Conservation (phyloP, 345 rosid genomes). For the Draba incana region DNA sequence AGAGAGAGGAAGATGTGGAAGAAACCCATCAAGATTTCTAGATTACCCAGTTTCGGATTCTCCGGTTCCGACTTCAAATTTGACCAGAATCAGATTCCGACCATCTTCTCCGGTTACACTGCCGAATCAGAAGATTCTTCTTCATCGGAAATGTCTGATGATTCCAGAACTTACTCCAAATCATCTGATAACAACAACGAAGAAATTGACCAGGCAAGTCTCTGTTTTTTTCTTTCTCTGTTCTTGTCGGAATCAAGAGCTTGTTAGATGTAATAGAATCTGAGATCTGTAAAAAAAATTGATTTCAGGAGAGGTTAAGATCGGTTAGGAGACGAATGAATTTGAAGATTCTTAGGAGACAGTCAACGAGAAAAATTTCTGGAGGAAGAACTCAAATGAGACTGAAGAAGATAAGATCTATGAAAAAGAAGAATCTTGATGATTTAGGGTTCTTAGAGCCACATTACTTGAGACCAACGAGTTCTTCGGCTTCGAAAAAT, state of each 20-base stretch:
- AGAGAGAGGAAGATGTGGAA: constrained; percentile 48
- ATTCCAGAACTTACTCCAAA: constrained; percentile 41
- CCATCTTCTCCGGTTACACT: constrained; percentile 42
- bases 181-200: constrained; percentile 34
- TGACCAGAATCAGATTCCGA: constrained; percentile 22
- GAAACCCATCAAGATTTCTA: constrained; percentile 51
- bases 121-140: constrained; percentile 45
- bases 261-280: constrained; percentile 21
- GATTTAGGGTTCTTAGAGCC: constrained; percentile 30
- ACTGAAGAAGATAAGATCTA: constrained; percentile 53
- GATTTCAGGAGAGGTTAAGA: constrained; percentile 50
- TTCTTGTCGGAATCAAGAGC: constrained; percentile 29
- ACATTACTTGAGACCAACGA: constrained; percentile 43
- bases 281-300: constrained; percentile 35
- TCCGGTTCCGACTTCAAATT: constrained; percentile 37
- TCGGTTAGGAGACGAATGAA: constrained; percentile 43
- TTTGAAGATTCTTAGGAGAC: constrained; percentile 48
- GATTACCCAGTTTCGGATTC: constrained; percentile 46
- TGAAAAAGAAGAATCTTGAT: constrained; percentile 25
- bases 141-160: constrained; percentile 43
- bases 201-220: constrained; percentile 40
- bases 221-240: constrained; percentile 17
- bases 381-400: constrained; percentile 46
- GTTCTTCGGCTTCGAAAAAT: constrained; percentile 42
- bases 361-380: constrained; percentile 48